Base-by-base conservation (phyloP, 306 rosid genomes). In the Cyclanthera cordifolia region DNA sequence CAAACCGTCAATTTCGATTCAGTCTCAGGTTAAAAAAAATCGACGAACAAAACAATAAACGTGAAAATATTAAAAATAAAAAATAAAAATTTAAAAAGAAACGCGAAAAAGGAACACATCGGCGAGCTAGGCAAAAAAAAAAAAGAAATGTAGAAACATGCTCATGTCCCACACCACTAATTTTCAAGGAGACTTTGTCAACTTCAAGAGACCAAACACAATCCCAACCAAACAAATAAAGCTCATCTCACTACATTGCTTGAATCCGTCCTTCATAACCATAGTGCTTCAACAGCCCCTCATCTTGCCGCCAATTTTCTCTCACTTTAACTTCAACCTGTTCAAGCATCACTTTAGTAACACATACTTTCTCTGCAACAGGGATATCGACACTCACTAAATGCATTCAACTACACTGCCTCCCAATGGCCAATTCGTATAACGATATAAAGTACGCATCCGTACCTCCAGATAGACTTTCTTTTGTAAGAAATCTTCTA, bases 221-320 rank as follows among this genome's bases (percentile, higher is more conserved):
- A n/a, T n/a, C n/a, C n/a, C n/a, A n/a, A 14, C 17, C 46, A 49
- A 49, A 49, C 57, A 51, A 51, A 23, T 27, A 17, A 51, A 51
- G 54, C 8, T 3, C 19, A 48, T 28, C 72, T 27, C 50, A 27
- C 8, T 37, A 37, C 43, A 37, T 1, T 37, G 43, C 43, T 37
- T 37, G 43, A 37, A 37, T 93, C 70, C 85, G 83, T 41, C 95
- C 95, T 41, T 95, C 96, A 75, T 87, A 93, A 66, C 99, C 99
- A 28, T 82, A 87, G 70, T 88, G 25, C 72, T 90, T 90, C 65
- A 93, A 84, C 14, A 90, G 87, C 49, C 86, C 86, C 74, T 90
- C 99, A 20, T 93, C 95, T 85, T 90, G 95, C 73, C 95, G 82
- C 96, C 99, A 90, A 71, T 87, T 87, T 78, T 90, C 99, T 79